Percentiles rank a stretch among this genome's conserved stretches.
phyloP scores from a whole-genome alignment of 1,284 basidiomycete species.

The Apiotrichum domesticum region DNA sequence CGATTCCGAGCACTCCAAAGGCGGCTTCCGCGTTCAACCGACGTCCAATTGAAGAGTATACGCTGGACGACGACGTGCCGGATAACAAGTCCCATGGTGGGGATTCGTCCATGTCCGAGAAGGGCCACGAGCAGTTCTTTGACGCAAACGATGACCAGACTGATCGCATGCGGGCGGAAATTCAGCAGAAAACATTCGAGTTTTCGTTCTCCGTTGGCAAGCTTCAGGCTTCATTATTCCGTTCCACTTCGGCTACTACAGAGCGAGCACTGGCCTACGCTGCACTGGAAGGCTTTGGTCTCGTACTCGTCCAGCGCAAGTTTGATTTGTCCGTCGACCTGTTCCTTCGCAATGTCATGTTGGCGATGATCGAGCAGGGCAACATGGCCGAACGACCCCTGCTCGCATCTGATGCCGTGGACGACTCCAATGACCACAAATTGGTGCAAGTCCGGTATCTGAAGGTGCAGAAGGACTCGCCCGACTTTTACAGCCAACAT shows the following conservation, averaged over 20 bases:
- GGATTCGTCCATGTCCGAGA: slow-evolving; percentile 16
- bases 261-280: slow-evolving; percentile 64
- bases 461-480: slow-evolving; percentile 75
- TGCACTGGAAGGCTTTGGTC: slow-evolving; percentile 70
- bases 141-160: slow-evolving; percentile 64
- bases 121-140: slow-evolving; percentile 59
- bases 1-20: background rate
- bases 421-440: slow-evolving; percentile 53
- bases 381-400: slow-evolving; percentile 57
- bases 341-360: slow-evolving; percentile 60
- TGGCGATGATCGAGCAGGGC: slow-evolving; percentile 59
- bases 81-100: slow-evolving; percentile 17
- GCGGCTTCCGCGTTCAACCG: slow-evolving; percentile 49
- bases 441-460: slow-evolving; percentile 80
- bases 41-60: slow-evolving; percentile 57
- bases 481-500: slow-evolving; percentile 75
- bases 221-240: slow-evolving; percentile 76
- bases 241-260: slow-evolving; percentile 45
- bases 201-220: slow-evolving; percentile 83
- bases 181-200: slow-evolving; percentile 81
- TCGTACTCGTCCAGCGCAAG: slow-evolving; percentile 68
- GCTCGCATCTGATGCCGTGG: slow-evolving; percentile 63
- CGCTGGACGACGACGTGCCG: slow-evolving; percentile 51
- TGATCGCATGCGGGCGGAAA: slow-evolving; percentile 49
- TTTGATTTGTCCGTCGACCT: slow-evolving; percentile 86